These are phyloP conservation scores for Coelastrella sp. DNA, from an alignment of 139 green algal species.

Conservation along the genomic window DNA sequence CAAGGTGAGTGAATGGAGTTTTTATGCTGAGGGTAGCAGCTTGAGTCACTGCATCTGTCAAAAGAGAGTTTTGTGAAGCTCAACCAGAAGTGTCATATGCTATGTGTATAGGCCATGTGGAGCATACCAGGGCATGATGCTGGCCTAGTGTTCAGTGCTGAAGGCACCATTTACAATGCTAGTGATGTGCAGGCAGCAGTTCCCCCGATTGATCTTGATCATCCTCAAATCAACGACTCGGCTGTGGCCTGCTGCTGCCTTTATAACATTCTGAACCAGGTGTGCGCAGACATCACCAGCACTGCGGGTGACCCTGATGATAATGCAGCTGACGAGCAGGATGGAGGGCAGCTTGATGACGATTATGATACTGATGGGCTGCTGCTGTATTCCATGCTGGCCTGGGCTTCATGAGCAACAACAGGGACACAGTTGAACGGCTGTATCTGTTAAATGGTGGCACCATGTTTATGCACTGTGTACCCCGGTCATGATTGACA, in stretches of 20 bases:
- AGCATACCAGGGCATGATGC: no score
- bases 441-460: no score
- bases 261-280: not conserved
- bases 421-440: not conserved
- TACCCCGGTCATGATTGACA: no score
- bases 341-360: not conserved
- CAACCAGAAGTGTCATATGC: no score
- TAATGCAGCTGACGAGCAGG: not conserved
- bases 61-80: no score
- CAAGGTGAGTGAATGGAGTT: not conserved
- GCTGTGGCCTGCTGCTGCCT: not conserved
- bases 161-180: no score
- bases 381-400: slow-evolving; percentile 13
- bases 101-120: no score
- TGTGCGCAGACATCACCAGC: slow-evolving; percentile 10
- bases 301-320: not conserved
- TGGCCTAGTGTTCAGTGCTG: no score
- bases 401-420: not conserved
- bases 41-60: no score
- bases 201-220: not conserved
- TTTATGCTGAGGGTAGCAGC: not conserved
- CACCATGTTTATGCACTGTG: no score
- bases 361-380: not conserved
- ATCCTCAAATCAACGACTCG: not conserved
- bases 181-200: not conserved